Evolutionary conservation across 2,329 filamentous ascomycete species (phyloP), one percentile per base, ranked within the genome.

Genomic region (Colletotrichum sublineola): DNA sequence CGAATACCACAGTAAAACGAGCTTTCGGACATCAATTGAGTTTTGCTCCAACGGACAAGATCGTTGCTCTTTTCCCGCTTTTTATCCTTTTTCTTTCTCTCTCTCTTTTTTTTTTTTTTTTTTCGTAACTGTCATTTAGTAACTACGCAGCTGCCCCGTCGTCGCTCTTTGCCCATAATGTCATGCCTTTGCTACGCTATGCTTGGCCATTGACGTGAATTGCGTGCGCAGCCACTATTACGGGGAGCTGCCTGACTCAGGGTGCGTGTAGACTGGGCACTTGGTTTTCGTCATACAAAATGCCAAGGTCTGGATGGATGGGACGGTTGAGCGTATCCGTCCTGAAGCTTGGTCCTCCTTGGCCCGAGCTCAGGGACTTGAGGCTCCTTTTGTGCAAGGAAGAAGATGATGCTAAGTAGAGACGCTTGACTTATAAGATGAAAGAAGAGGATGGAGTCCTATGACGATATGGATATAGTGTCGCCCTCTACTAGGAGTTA

Each of bases 11-110:
- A 44, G 42, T 20, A 44, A 6, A 1, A 18, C 24, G 29, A 66
- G 53, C 33, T 40, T 44, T 62, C 31, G 44, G 57, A 18, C 18
- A 14, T 58, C n/a, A 68, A 64, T 44, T 38, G 61, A 65, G 42
- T 61, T 61, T 67, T 68, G 50, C 56, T 50, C 58, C 15, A 8
- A 33, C 8, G 24, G 24, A 24, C 11, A 33, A 38, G n/a, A 40
- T 46, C 5, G 11, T 44, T 44, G 7, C 5, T 14, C 5, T 42
- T 24, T 24, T 1, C 24, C 24, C 24, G 24, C 24, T 24, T 24
- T 24, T 24, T 24, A 24, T 24, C 24, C 18, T 44, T 20, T 44
- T 20, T 20, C n/a, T 8, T 44, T 20, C 20, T 29, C n/a, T n/a
- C n/a, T 38, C 7, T 18, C n/a, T 60, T 46, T 46, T 1, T 14